Evolutionary conservation across 129 eudicot species (phyloP).

Genomic region (Calendula officinalis): DNA sequence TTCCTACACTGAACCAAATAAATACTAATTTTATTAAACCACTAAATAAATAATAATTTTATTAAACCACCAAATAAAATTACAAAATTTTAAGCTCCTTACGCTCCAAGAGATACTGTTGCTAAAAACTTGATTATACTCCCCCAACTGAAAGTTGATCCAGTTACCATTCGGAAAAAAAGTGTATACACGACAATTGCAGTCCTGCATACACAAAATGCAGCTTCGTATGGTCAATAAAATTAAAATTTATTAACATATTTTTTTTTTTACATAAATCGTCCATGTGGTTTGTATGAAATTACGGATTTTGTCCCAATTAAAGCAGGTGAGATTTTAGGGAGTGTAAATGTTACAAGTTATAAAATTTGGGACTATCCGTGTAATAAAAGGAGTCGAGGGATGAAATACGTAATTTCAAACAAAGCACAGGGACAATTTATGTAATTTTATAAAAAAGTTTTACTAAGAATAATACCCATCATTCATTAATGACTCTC

Average conservation of each 20-base stretch:
- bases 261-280: not conserved
- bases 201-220: slow-evolving; percentile 48
- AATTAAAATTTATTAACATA: not conserved
- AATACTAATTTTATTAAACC: slow-evolving; percentile 22
- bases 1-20: slow-evolving; percentile 61
- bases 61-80: slow-evolving; percentile 7
- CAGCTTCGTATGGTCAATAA: not conserved
- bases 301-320: too few relatives aligned
- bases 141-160: slow-evolving; percentile 67
- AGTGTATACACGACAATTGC: slow-evolving; percentile 88
- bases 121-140: slow-evolving; percentile 56
- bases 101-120: slow-evolving; percentile 95
- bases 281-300: too few relatives aligned
- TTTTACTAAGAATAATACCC: slow-evolving; percentile 50
- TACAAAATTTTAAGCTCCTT: slow-evolving; percentile 35
- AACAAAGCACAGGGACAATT: too few relatives aligned
- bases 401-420: too few relatives aligned
- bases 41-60: slow-evolving; percentile 1
- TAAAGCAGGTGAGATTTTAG: too few relatives aligned
- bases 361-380: too few relatives aligned
- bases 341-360: too few relatives aligned
- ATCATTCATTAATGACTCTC: slow-evolving; percentile 97
- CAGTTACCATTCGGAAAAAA: slow-evolving; percentile 74
- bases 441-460: not conserved
- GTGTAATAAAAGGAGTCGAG: too few relatives aligned